Base-by-base conservation (phyloP, 495 filamentous ascomycete genomes). In the Venustampulla echinocandica region DNA sequence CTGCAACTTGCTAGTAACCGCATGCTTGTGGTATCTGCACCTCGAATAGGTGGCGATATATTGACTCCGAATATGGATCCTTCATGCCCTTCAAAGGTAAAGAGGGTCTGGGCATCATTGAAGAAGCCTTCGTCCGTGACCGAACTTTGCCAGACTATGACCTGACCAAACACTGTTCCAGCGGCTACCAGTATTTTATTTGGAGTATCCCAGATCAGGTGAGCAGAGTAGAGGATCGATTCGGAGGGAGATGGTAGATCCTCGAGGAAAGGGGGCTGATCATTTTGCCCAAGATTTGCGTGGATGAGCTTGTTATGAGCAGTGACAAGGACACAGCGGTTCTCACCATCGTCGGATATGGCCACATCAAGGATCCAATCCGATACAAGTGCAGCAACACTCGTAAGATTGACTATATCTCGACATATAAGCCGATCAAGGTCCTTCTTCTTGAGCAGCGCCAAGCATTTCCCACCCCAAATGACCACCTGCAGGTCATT, bases 121-220 rank as follows among this genome's bases (percentile, higher is more conserved):
- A 50, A 51, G n/a, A 32, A 9, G 3, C 41, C 23, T 9, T 19
- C 13, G 34, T 52, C 33, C 5, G 23, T 17, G 18, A 72, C 52
- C 33, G 69, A 63, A 53, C 79, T 85, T 47, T 83, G 90, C 90
- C 90, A 97, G 2, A 95, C 74, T 10, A 95, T 68, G 21, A 96
- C 83, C 61, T 97, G 88, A 1, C 92, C 92, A 62, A 95, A 96
- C 0, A 87, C 88, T 0, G 93, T 96, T 0, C 92, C 92, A 1
- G 85, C 84, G 21, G 87, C 85, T 11, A 95, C 72, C 20, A 97
- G 69, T 25, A 95, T 60, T 32, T 67, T 64, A 32, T 70, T 73
- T 2, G 60, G 18, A 10, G 73, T 71, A n/a, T 77, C 61, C 59
- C 76, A 78, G 30, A 73, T 56, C 18, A 90, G 62, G 53, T 89